phyloP scores from a whole-genome alignment of 192 early-diverging fungal genomes.

The Coemansia sp. region DNA sequence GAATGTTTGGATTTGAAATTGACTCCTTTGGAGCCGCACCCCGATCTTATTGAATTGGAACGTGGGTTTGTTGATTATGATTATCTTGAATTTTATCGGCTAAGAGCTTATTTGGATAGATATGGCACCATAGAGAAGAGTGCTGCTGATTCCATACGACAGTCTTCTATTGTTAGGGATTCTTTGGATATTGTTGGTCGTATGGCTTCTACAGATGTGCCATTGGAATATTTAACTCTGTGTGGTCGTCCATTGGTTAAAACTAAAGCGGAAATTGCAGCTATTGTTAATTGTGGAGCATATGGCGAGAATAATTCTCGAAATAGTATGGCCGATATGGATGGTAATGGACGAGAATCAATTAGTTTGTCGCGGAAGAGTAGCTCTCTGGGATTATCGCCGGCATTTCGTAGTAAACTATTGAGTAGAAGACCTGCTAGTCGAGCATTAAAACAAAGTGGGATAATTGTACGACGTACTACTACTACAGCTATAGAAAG shows the following conservation, averaged over 20 bases:
- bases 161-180: neutral
- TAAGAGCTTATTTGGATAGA: constrained; percentile 30
- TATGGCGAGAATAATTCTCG: neutral
- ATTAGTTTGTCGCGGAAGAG: neutral
- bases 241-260: constrained; percentile 7
- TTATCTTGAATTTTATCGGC: constrained; percentile 69
- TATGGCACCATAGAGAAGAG: constrained; percentile 10
- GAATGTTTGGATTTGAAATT: constrained; percentile 49
- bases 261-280: neutral
- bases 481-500: constrained; percentile 9
- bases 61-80: constrained; percentile 73
- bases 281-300: neutral
- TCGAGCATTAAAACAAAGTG: neutral
- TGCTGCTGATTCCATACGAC: constrained; percentile 4
- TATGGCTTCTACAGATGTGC: neutral
- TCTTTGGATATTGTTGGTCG: neutral
- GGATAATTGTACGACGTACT: constrained; percentile 8
- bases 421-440: neutral
- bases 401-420: neutral
- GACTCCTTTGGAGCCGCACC: constrained; percentile 11
- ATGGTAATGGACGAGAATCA: neutral
- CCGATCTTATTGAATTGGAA: constrained; percentile 51
- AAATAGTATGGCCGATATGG: neutral
- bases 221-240: constrained; percentile 21
- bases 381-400: neutral